Percentiles rank a stretch among this genome's conserved stretches.
phyloP scores from a whole-genome alignment of 495 filamentous ascomycete species.

The Pyronema omphalodes region DNA sequence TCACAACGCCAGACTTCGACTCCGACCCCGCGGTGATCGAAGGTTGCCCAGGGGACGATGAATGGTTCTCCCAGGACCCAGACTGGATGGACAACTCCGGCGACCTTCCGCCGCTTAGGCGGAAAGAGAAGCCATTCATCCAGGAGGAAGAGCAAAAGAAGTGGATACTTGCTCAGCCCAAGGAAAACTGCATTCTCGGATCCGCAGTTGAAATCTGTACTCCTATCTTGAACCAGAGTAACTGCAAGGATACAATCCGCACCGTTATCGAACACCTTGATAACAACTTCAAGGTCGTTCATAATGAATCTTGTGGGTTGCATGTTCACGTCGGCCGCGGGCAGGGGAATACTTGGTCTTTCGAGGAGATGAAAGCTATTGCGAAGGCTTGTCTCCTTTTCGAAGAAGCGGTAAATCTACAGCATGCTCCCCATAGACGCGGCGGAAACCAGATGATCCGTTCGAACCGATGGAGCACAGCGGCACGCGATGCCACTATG shows the following conservation, averaged over 20 bases:
- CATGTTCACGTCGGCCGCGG: conserved; percentile 19
- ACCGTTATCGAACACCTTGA: conserved; percentile 11
- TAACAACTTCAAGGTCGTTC: conserved; percentile 8
- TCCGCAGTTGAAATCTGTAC: conserved; percentile 15
- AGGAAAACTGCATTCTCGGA: background rate
- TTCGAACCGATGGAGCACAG: conserved; percentile 11
- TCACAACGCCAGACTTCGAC: too few relatives aligned
- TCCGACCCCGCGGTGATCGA: too few relatives aligned
- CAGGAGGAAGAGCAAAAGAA: too few relatives aligned
- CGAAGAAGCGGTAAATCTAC: conserved; percentile 15
- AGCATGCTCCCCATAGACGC: conserved; percentile 10
- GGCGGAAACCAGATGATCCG: conserved; percentile 16
- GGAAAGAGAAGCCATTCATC: too few relatives aligned
- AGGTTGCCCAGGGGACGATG: too few relatives aligned
- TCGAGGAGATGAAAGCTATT: conserved; percentile 11
- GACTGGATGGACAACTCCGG: too few relatives aligned
- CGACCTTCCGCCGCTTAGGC: too few relatives aligned
- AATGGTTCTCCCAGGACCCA: too few relatives aligned
- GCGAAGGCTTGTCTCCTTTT: conserved; percentile 19
- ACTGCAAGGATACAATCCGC: conserved; percentile 10
- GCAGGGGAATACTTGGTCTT: conserved; percentile 8
- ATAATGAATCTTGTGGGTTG: conserved; percentile 18
- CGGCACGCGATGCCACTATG: conserved; percentile 5
- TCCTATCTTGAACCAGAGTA: conserved; percentile 11
- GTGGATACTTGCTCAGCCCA: too few relatives aligned